Percentiles rank a stretch among this genome's conserved stretches.
phyloP scores from a whole-genome alignment of 306 rosid species.

The Echinosophora koreensis region DNA sequence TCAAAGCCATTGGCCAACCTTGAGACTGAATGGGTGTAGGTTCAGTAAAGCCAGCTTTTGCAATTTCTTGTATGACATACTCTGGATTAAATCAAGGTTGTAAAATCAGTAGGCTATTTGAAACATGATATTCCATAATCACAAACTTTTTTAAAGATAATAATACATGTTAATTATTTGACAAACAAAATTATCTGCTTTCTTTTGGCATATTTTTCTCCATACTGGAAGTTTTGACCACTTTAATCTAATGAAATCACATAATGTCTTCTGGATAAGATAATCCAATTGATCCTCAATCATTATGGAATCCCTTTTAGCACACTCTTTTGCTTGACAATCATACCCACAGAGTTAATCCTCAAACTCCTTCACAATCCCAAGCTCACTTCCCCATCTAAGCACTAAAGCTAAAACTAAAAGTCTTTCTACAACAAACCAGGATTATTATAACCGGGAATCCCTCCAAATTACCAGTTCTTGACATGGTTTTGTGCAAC shows the following conservation, averaged over 20 bases:
- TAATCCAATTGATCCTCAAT: conserved; percentile 9
- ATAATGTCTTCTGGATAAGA: neutral
- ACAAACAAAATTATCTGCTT: conserved; percentile 15
- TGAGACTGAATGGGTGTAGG: conserved; percentile 99
- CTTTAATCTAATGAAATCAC: conserved; percentile 2
- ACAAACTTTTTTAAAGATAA: conserved; percentile 11
- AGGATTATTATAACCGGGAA: neutral
- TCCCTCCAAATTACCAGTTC: neutral
- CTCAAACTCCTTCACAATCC: neutral
- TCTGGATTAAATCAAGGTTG: conserved; percentile 55
- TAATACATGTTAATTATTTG: conserved; percentile 3
- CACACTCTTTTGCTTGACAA: neutral
- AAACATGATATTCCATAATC: conserved; percentile 9
- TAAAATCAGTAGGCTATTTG: conserved; percentile 36
- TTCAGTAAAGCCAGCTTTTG: conserved; percentile 89
- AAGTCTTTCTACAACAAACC: neutral
- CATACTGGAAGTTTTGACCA: neutral
- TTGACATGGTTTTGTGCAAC: neutral
- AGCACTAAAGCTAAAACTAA: neutral
- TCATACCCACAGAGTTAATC: neutral
- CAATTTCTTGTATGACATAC: conserved; percentile 86
- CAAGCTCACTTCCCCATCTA: neutral
- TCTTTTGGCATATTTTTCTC: conserved; percentile 4
- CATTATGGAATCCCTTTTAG: conserved; percentile 1
- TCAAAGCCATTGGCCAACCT: conserved; percentile 99